Percentiles rank a stretch among this genome's conserved stretches.
Evolutionary conservation across 202 grass and related monocot genomes (phyloP).

Genomic region (Setaria italica): DNA sequence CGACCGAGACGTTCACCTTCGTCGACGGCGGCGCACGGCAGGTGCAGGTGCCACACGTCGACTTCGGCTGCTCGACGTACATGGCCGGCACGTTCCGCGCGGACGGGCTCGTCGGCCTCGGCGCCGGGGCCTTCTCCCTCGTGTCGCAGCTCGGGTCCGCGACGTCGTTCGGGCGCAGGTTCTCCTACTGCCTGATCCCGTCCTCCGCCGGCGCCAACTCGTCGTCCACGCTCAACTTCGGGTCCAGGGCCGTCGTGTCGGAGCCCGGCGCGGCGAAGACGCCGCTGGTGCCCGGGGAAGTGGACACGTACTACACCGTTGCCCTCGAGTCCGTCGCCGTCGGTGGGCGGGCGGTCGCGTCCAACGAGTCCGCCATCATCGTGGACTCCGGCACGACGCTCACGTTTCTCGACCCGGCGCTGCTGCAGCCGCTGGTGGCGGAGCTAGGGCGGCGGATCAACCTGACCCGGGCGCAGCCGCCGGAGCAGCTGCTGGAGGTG

Average conservation of each 20-base stretch:
- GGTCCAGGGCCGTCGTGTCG: slow-evolving; percentile 44
- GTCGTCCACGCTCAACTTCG: slow-evolving; percentile 59
- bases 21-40: not conserved
- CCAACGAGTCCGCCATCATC: slow-evolving; percentile 19
- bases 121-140: slow-evolving; percentile 50
- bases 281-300: not conserved
- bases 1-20: slow-evolving; percentile 67
- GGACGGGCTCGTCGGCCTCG: slow-evolving; percentile 61
- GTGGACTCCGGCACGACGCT: slow-evolving; percentile 75
- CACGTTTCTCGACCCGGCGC: slow-evolving; percentile 39
- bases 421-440: slow-evolving; percentile 32
- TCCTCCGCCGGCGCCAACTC: not conserved
- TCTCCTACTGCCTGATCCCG: slow-evolving; percentile 80
- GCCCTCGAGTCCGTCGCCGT: slow-evolving; percentile 47
- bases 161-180: slow-evolving; percentile 42
- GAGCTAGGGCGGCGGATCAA: slow-evolving; percentile 36
- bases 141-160: slow-evolving; percentile 51
- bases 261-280: slow-evolving; percentile 43
- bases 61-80: slow-evolving; percentile 58
- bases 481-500: slow-evolving; percentile 39
- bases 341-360: not conserved
- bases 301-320: slow-evolving; percentile 52
- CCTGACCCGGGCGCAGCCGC: slow-evolving; percentile 46
- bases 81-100: slow-evolving; percentile 35
- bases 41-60: slow-evolving; percentile 8